Base-by-base conservation (phyloP, 2,329 filamentous ascomycete genomes). In the Fusarium veterinarium region DNA sequence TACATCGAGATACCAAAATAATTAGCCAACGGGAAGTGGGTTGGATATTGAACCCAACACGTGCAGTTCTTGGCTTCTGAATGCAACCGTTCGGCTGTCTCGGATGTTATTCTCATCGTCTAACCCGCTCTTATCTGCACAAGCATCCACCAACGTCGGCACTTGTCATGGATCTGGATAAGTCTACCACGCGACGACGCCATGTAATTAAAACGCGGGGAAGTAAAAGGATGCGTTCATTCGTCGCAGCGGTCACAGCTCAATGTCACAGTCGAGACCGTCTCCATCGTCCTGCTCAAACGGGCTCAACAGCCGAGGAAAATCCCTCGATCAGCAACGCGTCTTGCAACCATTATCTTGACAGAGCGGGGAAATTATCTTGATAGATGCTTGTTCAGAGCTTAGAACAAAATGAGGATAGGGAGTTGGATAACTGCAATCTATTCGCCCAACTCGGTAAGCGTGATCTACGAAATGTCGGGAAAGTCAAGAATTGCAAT, bases 371-470 rank as follows among this genome's bases (percentile, higher is more conserved):
- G 63, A 66, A 62, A 40, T 46, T 46, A 23, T 49, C 58, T 51
- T 12, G 10, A 51, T 13, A 48, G 28, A 30, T 16, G 19, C 49
- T 6, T 9, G 9, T 42, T 16, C 17, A 16, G 14, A 25, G 23
- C 31, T 35, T 58, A n/a, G 20, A 8, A 46, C 55, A 12, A n/a
- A 58, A 8, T 9, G 12, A 16, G 41, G 7, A 58, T 58, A 37
- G 41, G 1, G 28, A 20, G 19, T 23, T 30, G 4, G 17, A n/a
- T 28, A 19, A 19, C 23, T 41, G 63, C 19, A 56, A 67, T 55
- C 25, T 62, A 67, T 69, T 67, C 33, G 7, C 66, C 58, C 40
- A 48, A 46, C 30, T 28, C 17, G 42, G 66, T 62, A 57, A 59
- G 56, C 40, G 37, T 59, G 33, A 25, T 59, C 33, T 8, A 11